Base-by-base conservation (phyloP, 768 basidiomycete genomes). In the Termitomyces sp. region DNA sequence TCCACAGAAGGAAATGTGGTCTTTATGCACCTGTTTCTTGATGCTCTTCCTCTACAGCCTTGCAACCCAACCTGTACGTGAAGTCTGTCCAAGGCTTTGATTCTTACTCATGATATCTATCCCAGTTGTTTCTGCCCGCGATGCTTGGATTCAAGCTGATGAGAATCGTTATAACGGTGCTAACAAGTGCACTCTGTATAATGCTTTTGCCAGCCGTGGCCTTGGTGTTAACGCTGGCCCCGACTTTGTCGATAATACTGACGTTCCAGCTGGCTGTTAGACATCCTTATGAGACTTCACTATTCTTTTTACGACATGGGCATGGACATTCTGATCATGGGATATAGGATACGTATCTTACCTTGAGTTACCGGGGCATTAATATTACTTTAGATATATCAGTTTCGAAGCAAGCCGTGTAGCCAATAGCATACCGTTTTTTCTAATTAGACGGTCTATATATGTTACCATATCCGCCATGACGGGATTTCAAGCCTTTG, bases 101-200 rank as follows among this genome's bases (percentile, higher is more conserved):
- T 20, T 18, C 46, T 13, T 39, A 6, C 12, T 47, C 3, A 45
- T 12, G 34, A 37, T 46, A 37, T 6, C 11, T 12, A 13, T 33
- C 1, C 15, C 56, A 78, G 80, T 82, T 64, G 61, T 75, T 27
- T 58, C 72, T 31, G 80, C 79, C 3, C 80, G 81, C 39, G 75
- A 81, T 63, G 80, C 79, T 4, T 78, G 76, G 77, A 74, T 83
- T 49, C 78, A 81, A 63, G 81, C 82, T 11, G 82, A 84, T 64
- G 65, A 64, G 46, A 79, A 81, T 66, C 72, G 78, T 8, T 82
- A 72, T 66, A 64, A 55, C 4, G 80, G 81, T 44, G 71, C 69
- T 12, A 78, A 82, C 65, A 76, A 65, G 48, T 82, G 81, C 61
- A 67, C 68, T 6, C 61, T 83, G 34, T 78, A 73, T 70, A 75